A percentile compares a stretch with the other conserved stretches of the same genome.
phyloP scores from a whole-genome alignment of 2,329 filamentous ascomycete species.

The Penicillium aurantiogriseum region DNA sequence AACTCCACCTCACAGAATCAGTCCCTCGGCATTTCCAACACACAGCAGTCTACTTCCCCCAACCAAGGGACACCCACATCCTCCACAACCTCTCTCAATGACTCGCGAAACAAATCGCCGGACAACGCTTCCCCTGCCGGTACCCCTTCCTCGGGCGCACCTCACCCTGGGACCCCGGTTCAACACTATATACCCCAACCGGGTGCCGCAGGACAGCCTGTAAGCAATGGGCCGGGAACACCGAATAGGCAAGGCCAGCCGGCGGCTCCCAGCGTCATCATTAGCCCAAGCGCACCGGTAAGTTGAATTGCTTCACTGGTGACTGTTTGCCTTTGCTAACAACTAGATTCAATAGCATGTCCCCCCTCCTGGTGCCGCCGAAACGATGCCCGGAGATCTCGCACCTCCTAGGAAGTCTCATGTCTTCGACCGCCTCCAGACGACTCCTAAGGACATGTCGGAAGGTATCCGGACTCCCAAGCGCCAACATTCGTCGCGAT shows the following conservation, averaged over 20 bases:
- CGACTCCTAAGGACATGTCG: slow-evolving; percentile 93
- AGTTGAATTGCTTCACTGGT: slow-evolving; percentile 40
- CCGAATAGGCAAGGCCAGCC: slow-evolving; percentile 61
- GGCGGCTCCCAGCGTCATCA: slow-evolving; percentile 82
- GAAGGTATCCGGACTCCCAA: slow-evolving; percentile 94
- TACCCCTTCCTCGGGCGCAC: slow-evolving; percentile 27
- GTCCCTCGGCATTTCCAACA: slow-evolving; percentile 45
- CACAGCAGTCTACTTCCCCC: slow-evolving; percentile 59
- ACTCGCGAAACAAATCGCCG: slow-evolving; percentile 75
- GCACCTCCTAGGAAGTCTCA: slow-evolving; percentile 93
- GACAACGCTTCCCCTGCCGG: slow-evolving; percentile 38
- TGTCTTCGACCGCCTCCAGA: slow-evolving; percentile 83
- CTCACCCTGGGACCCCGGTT: slow-evolving; percentile 31
- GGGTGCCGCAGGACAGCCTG: slow-evolving; percentile 33
- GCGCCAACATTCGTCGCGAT: slow-evolving; percentile 93
- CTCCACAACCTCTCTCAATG: slow-evolving; percentile 82
- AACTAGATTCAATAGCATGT: slow-evolving; percentile 62
- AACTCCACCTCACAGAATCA: slow-evolving; percentile 78
- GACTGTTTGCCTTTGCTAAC: slow-evolving; percentile 5
- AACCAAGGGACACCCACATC: slow-evolving; percentile 76
- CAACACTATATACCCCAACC: slow-evolving; percentile 42
- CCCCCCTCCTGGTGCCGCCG: slow-evolving; percentile 85
- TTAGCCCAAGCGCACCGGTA: slow-evolving; percentile 91
- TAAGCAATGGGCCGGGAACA: slow-evolving; percentile 57
- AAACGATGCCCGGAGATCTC: slow-evolving; percentile 97